Conservation (phyloP, 2,329 filamentous ascomycete species). For the Fusarium sororula region DNA sequence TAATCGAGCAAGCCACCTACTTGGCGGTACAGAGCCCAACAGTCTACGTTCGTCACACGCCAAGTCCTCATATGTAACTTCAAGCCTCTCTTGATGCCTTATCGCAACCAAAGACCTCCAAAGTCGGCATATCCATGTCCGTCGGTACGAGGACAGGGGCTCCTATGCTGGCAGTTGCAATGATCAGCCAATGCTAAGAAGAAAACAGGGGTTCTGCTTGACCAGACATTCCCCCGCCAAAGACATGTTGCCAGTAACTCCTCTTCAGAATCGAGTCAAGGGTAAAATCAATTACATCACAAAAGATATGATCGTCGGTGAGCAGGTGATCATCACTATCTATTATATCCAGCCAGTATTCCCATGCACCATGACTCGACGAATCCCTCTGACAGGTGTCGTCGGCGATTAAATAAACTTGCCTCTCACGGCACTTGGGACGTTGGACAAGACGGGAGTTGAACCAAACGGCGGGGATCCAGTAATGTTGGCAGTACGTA, state of each 20-base stretch:
- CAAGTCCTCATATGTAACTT: background rate
- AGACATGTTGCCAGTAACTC: background rate
- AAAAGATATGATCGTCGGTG: background rate
- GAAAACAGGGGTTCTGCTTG: conserved; percentile 8
- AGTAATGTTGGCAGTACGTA: background rate
- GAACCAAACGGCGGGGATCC: conserved; percentile 28
- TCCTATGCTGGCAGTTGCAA: background rate
- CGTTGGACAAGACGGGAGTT: conserved; percentile 26
- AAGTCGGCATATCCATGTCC: background rate
- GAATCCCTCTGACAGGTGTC: conserved; percentile 17
- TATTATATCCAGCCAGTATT: background rate
- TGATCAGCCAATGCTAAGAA: background rate
- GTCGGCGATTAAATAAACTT: conserved; percentile 18
- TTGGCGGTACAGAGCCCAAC: background rate
- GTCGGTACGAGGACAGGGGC: background rate
- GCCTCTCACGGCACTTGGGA: conserved; percentile 16
- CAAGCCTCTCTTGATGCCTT: background rate
- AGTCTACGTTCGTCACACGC: too few species aligned
- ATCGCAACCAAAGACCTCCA: background rate
- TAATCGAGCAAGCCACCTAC: background rate
- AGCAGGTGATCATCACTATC: background rate
- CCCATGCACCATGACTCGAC: conserved; percentile 4
- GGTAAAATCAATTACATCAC: background rate
- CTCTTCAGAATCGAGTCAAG: background rate
- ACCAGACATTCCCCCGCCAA: conserved; percentile 6